Percentiles rank a stretch among this genome's conserved stretches.
phyloP scores from a whole-genome alignment of 345 rosid species.

The Rhizophora apiculata region DNA sequence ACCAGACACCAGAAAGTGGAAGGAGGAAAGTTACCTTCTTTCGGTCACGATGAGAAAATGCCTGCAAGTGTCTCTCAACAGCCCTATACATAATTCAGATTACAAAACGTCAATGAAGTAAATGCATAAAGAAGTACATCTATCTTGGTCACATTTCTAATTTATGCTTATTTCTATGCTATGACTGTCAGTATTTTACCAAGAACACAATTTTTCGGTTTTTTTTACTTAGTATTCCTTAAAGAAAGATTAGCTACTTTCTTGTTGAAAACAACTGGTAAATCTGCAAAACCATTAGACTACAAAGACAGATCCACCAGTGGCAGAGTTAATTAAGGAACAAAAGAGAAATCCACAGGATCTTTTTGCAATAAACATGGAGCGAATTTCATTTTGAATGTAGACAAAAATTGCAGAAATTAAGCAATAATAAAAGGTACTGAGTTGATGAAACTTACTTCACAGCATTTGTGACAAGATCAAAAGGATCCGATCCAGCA shows the following conservation, averaged over 20 bases:
- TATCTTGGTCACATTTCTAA: not conserved
- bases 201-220: no score
- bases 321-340: no score
- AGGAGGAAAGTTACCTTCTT: conserved; percentile 38
- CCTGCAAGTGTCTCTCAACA: conserved; percentile 53
- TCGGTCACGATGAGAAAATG: conserved; percentile 57
- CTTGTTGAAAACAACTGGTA: no score
- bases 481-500: conserved; percentile 60
- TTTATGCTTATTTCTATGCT: not conserved
- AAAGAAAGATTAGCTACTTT: no score
- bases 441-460: conserved; percentile 33
- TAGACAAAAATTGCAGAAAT: not conserved
- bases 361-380: no score
- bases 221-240: no score
- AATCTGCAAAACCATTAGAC: no score
- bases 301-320: no score
- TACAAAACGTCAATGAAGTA: not conserved
- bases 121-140: not conserved
- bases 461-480: conserved; percentile 55
- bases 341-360: no score
- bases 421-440: not conserved
- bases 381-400: not conserved
- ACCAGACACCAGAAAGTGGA: no score
- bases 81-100: conserved; percentile 30
- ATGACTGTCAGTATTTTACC: not conserved